phyloP scores from a whole-genome alignment of 225 moss, liverwort and hornwort species.

The Bryoerythrophyllum caledonicum region DNA sequence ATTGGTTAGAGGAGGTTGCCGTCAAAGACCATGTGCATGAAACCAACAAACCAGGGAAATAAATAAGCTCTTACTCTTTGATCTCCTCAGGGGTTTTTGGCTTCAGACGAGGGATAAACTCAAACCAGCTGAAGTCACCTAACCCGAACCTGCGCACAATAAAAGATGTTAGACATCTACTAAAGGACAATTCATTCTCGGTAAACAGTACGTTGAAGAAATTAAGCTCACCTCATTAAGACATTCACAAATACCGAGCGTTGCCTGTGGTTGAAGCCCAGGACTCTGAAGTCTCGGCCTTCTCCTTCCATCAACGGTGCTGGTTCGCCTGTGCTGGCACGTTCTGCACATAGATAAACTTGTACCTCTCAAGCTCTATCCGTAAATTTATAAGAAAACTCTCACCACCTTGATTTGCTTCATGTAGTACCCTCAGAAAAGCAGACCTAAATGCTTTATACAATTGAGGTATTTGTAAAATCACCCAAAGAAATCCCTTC shows the following conservation, averaged over 20 bases:
- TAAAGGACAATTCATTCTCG: background rate
- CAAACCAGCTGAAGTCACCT: conserved; percentile 94
- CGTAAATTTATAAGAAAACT: background rate
- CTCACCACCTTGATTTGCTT: background rate
- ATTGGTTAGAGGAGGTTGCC: conserved; percentile 3
- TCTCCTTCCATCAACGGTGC: conserved; percentile 94
- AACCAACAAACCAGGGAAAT: background rate
- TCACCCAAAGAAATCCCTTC: no score
- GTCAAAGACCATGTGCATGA: background rate
- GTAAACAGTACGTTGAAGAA: background rate
- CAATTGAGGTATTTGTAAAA: background rate
- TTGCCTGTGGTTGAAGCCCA: conserved; percentile 92
- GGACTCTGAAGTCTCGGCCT: conserved; percentile 80
- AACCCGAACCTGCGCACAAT: conserved; percentile 71
- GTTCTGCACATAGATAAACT: conserved; percentile 34
- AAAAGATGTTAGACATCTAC: background rate
- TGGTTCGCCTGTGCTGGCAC: conserved; percentile 59
- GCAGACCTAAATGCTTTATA: background rate
- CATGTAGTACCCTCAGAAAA: background rate
- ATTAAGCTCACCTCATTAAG: conserved; percentile 81
- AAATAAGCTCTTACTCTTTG: conserved; percentile 62
- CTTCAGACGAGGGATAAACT: conserved; percentile 90
- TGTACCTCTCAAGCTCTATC: background rate
- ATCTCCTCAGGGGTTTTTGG: conserved; percentile 93
- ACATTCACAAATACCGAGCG: conserved; percentile 92